phyloP scores from a whole-genome alignment of 2,329 filamentous ascomycete genomes.

The Ceratocystis destructans region DNA sequence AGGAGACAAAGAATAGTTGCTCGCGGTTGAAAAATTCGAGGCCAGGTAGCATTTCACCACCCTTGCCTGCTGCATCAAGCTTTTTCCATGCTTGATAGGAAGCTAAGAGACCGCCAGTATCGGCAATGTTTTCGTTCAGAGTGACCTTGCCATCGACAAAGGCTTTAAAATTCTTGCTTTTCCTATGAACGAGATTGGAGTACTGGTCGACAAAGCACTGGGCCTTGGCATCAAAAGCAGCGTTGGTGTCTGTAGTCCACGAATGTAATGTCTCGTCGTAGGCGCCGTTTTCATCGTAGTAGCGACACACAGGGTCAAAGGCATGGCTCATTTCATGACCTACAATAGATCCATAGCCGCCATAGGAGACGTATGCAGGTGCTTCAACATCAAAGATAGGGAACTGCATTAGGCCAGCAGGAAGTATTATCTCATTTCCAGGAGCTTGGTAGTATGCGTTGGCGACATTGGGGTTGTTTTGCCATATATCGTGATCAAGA shows the following conservation, averaged over 20 bases:
- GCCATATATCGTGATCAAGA: conserved; percentile 46
- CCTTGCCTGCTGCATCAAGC: conserved; percentile 33
- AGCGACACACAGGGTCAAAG: conserved; percentile 52
- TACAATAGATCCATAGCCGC: conserved; percentile 52
- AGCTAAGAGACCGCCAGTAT: conserved; percentile 51
- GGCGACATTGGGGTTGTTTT: conserved; percentile 45
- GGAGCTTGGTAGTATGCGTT: conserved; percentile 54
- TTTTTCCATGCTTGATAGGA: conserved; percentile 53
- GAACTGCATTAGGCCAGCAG: conserved; percentile 55
- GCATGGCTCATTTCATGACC: conserved; percentile 59
- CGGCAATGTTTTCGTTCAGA: conserved; percentile 57
- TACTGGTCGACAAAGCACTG: conserved; percentile 59
- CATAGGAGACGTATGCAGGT: conserved; percentile 53
- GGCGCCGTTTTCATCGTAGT: conserved; percentile 51
- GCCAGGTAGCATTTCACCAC: conserved; percentile 43
- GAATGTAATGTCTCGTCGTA: conserved; percentile 39
- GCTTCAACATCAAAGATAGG: conserved; percentile 50
- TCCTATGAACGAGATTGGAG: conserved; percentile 20
- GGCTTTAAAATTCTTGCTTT: conserved; percentile 30
- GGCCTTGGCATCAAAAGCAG: conserved; percentile 43
- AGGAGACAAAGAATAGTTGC: conserved; percentile 56
- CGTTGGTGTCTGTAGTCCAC: conserved; percentile 49
- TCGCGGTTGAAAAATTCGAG: conserved; percentile 49
- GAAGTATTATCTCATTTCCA: conserved; percentile 56
- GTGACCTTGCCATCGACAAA: conserved; percentile 51